Evolutionary conservation across 768 basidiomycete genomes (phyloP), one percentile per base, ranked within the genome.

Genomic region (Saitozyma podzolica): DNA sequence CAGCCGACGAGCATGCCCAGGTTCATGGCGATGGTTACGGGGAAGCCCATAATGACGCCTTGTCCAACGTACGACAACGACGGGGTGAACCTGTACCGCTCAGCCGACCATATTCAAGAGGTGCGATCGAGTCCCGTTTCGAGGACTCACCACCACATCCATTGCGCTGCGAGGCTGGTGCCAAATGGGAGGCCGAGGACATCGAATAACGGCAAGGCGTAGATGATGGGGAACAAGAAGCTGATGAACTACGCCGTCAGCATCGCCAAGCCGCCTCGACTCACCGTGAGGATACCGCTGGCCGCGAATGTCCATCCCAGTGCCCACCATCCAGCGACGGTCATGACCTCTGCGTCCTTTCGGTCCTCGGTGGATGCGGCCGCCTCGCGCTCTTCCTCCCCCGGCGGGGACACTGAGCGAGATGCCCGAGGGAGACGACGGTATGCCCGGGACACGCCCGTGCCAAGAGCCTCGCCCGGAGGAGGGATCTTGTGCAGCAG

Each of bases 21-120:
- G 68, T 88, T 94, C 94, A 98, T 97, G 75, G 89, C 90, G 42
- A 94, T 71, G 0, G 94, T 94, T 0, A 92, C 95, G 0, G 92
- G 89, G 72, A 94, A 91, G 5, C 94, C 95, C 95, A 98, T 98
- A 70, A 97, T 97, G 63, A 97, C 92, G 6, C 92, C 93, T 85
- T 95, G 92, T 0, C 93, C 93, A 45, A 96, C 87, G 73, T 96
- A 97, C 0, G 90, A 91, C 20, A 95, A 80, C 77, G 89, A 91
- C 1, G 92, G 94, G 0, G 91, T 89, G 73, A 96, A 94, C 47
- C 78, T 78, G 63, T 7, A 51, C 3, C 1, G 17, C 45, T 51
- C 16, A 51, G 53, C 54, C 43, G 29, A 53, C 40, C 39, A 39
- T 17, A 59, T 16, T 20, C 40, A 43, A n/a, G n/a, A n/a, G n/a